Evolutionary conservation across 352 stramenopile genomes (phyloP).

Genomic region (Phytophthora parvispora): DNA sequence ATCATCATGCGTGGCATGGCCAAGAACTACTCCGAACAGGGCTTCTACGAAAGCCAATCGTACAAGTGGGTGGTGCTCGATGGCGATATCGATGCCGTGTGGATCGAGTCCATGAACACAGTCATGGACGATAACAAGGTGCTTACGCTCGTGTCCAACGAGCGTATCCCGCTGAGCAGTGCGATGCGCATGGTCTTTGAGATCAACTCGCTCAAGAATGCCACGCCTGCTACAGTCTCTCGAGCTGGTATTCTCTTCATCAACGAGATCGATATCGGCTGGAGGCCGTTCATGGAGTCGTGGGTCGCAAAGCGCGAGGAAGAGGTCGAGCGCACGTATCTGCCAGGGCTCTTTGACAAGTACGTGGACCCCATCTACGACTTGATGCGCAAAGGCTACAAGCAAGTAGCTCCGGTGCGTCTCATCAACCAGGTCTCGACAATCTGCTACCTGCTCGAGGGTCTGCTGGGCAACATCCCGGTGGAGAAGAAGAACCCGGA

Average conservation of each 20-base stretch:
- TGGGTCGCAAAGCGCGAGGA: slow-evolving; percentile 94
- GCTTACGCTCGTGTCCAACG: slow-evolving; percentile 93
- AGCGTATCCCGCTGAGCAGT: slow-evolving; percentile 84
- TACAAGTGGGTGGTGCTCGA: slow-evolving; percentile 94
- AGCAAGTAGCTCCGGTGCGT: slow-evolving; percentile 95
- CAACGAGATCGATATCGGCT: slow-evolving; percentile 94
- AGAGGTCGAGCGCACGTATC: slow-evolving; percentile 93
- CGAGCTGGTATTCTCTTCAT: slow-evolving; percentile 92
- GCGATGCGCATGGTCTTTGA: slow-evolving; percentile 94
- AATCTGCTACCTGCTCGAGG: slow-evolving; percentile 97
- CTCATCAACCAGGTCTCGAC: slow-evolving; percentile 98
- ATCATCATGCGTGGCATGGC: slow-evolving; percentile 94
- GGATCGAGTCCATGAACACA: slow-evolving; percentile 97
- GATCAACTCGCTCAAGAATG: slow-evolving; percentile 92
- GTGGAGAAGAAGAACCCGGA: slow-evolving; percentile 94
- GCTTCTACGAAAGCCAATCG: slow-evolving; percentile 96
- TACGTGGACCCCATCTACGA: slow-evolving; percentile 97
- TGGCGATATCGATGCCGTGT: slow-evolving; percentile 91
- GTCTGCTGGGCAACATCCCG: slow-evolving; percentile 86
- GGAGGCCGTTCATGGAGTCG: slow-evolving; percentile 97
- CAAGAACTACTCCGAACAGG: slow-evolving; percentile 91
- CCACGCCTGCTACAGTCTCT: slow-evolving; percentile 87
- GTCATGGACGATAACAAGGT: slow-evolving; percentile 99
- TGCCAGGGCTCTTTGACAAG: slow-evolving; percentile 97
- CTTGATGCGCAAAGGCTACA: slow-evolving; percentile 96